Evolutionary conservation across 345 rosid species (phyloP).

Genomic region (Aquilaria yunnanensis): DNA sequence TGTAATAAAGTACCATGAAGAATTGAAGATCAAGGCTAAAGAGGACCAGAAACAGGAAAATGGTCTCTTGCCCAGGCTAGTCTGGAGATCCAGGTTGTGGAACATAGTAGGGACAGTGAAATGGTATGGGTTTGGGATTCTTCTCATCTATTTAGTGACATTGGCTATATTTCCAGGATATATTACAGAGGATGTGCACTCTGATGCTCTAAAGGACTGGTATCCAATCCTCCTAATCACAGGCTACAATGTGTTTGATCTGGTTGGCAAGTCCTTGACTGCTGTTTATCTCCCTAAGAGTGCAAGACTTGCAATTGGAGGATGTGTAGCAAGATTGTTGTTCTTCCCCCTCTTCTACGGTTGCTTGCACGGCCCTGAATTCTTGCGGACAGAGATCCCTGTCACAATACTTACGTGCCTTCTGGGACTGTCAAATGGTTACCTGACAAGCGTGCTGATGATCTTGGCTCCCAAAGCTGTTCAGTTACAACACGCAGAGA

Average conservation of each 20-base stretch:
- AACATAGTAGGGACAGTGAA: conserved; percentile 52
- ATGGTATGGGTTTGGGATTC: conserved; percentile 69
- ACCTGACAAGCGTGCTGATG: conserved; percentile 81
- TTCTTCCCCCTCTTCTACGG: conserved; percentile 82
- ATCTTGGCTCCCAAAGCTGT: conserved; percentile 78
- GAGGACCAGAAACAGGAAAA: conserved; percentile 42
- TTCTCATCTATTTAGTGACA: conserved; percentile 67
- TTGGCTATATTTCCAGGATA: conserved; percentile 87
- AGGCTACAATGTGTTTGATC: conserved; percentile 78
- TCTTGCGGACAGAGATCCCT: conserved; percentile 83
- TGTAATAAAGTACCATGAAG: conserved; percentile 62
- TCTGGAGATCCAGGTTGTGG: conserved; percentile 65
- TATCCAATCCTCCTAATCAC: conserved; percentile 68
- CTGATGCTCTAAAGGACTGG: conserved; percentile 79
- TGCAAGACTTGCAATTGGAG: conserved; percentile 58
- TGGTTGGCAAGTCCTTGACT: conserved; percentile 83
- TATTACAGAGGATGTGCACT: conserved; percentile 87
- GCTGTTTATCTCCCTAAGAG: conserved; percentile 54
- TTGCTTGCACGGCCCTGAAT: conserved; percentile 78
- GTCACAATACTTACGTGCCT: conserved; percentile 66
- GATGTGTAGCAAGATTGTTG: conserved; percentile 65
- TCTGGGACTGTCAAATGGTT: conserved; percentile 83
- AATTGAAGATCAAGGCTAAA: conserved; percentile 51
- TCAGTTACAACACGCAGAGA: conserved; percentile 70
- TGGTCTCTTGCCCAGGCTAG: conserved; percentile 41